phyloP scores from a whole-genome alignment of 1,139 yeast genomes.

The Candida labiduridarum region DNA sequence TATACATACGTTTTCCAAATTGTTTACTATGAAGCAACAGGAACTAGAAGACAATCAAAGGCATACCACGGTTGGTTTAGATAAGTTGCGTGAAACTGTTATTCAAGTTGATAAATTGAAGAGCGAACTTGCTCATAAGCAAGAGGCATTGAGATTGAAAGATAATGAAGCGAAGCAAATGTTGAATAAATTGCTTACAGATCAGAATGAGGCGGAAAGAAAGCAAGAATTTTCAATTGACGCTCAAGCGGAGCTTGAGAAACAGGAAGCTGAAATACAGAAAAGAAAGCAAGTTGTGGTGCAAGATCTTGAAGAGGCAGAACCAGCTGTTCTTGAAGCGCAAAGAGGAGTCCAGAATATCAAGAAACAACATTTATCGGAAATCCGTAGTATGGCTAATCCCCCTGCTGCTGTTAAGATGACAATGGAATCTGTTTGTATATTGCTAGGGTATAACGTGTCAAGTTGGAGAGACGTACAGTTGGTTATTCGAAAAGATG shows the following conservation, averaged over 20 bases:
- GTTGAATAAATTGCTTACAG: constrained; percentile 76
- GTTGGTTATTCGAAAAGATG: constrained; percentile 77
- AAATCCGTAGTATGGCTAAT: constrained; percentile 82
- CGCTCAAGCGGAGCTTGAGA: constrained; percentile 68
- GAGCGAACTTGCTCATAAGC: constrained; percentile 55
- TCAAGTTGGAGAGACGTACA: constrained; percentile 83
- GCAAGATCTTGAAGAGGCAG: constrained; percentile 70
- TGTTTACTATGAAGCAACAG: constrained; percentile 46
- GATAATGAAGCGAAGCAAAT: constrained; percentile 71
- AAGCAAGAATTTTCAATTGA: constrained; percentile 83
- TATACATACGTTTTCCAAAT: constrained; percentile 45
- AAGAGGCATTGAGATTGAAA: constrained; percentile 50
- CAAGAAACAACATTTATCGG: constrained; percentile 89
- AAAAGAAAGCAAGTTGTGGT: constrained; percentile 59
- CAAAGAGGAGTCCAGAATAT: constrained; percentile 86
- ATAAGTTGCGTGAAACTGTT: constrained; percentile 76
- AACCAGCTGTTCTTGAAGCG: constrained; percentile 85
- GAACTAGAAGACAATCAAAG: constrained; percentile 68
- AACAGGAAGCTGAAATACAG: constrained; percentile 65
- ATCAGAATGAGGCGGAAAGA: constrained; percentile 91
- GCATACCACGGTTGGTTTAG: constrained; percentile 74
- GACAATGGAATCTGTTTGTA: constrained; percentile 88
- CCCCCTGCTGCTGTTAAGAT: constrained; percentile 90
- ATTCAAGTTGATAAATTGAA: constrained; percentile 68
- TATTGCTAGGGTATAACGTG: constrained; percentile 72